A percentile compares a stretch with the other conserved stretches of the same genome.
Conservation (phyloP, 2,329 filamentous ascomycete species). For the Dactylellina drechsleri region DNA sequence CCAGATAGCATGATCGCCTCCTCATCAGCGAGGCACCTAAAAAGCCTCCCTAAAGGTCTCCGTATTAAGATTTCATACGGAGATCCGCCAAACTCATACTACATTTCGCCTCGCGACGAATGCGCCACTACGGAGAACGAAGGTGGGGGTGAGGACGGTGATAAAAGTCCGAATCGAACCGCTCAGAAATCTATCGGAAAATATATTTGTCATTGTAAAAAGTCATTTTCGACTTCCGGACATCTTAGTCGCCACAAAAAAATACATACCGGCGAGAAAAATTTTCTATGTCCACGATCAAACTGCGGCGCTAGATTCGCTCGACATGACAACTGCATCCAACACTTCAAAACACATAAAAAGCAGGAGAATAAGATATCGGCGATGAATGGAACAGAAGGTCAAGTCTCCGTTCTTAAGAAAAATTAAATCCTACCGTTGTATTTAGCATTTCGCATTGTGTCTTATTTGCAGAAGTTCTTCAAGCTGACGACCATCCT, state of each 20-base stretch:
- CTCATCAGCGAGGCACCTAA: slow-evolving; percentile 56
- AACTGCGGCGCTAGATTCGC: slow-evolving; percentile 58
- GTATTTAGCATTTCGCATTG: no score
- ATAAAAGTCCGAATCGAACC: slow-evolving; percentile 16
- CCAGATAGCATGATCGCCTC: slow-evolving; percentile 57
- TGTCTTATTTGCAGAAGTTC: no score
- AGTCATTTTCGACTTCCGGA: slow-evolving; percentile 84
- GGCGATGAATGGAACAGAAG: slow-evolving; percentile 57
- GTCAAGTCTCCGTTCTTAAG: slow-evolving; percentile 43
- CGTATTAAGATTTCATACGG: slow-evolving; percentile 53
- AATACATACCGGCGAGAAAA: slow-evolving; percentile 82
- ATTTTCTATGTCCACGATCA: slow-evolving; percentile 57
- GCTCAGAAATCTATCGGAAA: slow-evolving; percentile 43
- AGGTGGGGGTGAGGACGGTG: slow-evolving; percentile 32
- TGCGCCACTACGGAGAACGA: slow-evolving; percentile 35
- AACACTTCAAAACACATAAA: slow-evolving; percentile 59
- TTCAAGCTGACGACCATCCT: no score
- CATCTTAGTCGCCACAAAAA: slow-evolving; percentile 87
- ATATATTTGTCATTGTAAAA: slow-evolving; percentile 75
- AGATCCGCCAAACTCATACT: slow-evolving; percentile 43
- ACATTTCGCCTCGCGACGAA: slow-evolving; percentile 32
- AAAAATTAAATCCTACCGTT: no score
- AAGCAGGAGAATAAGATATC: slow-evolving; percentile 57
- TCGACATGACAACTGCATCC: slow-evolving; percentile 59
- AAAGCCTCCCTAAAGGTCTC: slow-evolving; percentile 53